Evolutionary conservation across 1,284 basidiomycete genomes (phyloP).

Genomic region (Gymnopus androsaceus): DNA sequence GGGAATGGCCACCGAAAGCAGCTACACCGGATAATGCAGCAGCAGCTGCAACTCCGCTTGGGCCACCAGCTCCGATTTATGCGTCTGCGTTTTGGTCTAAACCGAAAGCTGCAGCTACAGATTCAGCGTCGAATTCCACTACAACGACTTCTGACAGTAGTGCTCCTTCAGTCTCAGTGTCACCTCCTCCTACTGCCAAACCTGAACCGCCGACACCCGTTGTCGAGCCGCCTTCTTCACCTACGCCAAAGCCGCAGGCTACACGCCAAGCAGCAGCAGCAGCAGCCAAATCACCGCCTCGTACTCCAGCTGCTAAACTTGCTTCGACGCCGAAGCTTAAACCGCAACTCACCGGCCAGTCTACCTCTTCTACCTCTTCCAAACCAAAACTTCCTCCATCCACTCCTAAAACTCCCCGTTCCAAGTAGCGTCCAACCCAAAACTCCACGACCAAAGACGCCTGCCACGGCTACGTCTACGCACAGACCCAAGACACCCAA

Average conservation of each 20-base stretch:
- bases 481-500: constrained; percentile 47
- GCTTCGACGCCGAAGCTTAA: constrained; percentile 3
- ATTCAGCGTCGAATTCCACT: constrained; percentile 9
- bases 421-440: constrained; percentile 15
- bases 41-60: constrained; percentile 29
- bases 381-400: constrained; percentile 27
- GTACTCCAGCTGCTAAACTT: not conserved
- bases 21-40: constrained; percentile 9
- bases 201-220: not conserved
- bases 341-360: constrained; percentile 25
- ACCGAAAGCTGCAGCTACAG: constrained; percentile 40
- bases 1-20: constrained; percentile 74
- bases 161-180: constrained; percentile 22
- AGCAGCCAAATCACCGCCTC: not conserved
- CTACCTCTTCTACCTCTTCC: constrained; percentile 44
- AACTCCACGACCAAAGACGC: constrained; percentile 32
- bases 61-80: constrained; percentile 31
- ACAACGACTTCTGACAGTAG: constrained; percentile 19
- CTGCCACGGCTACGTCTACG: constrained; percentile 45
- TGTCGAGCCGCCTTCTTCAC: constrained; percentile 6
- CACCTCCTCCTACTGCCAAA: not conserved
- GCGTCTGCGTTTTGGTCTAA: constrained; percentile 32
- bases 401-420: constrained; percentile 14
- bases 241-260: not conserved
- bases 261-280: not conserved